Percentiles rank a stretch among this genome's conserved stretches.
Conservation (phyloP, 257 asterid species). For the Cynanchum wilfordii region DNA sequence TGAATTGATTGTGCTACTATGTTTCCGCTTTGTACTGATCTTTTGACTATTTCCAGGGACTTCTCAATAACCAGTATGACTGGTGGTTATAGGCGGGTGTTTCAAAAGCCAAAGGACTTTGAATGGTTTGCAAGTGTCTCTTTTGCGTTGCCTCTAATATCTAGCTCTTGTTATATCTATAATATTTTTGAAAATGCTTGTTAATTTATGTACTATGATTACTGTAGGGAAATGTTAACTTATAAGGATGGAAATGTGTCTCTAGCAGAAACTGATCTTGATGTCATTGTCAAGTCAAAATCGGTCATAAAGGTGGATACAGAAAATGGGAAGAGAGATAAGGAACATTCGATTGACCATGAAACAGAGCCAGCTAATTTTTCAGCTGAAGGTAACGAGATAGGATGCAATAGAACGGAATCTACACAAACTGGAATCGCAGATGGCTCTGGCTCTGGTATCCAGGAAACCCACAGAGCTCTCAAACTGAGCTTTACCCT, state of each 20-base stretch:
- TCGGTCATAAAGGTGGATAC: constrained; percentile 16
- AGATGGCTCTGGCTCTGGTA: constrained; percentile 24
- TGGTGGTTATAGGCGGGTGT: constrained; percentile 85
- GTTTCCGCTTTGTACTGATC: not conserved
- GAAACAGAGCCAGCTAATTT: constrained; percentile 22
- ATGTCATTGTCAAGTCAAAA: constrained; percentile 47
- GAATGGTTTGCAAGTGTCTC: constrained; percentile 54
- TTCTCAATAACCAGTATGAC: constrained; percentile 81
- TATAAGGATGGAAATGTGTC: constrained; percentile 66
- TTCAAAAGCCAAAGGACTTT: constrained; percentile 84
- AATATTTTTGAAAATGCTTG: constrained; percentile 4
- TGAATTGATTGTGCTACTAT: not conserved
- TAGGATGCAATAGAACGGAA: constrained; percentile 13
- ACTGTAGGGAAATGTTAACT: constrained; percentile 64
- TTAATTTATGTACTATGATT: constrained; percentile 12
- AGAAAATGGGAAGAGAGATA: constrained; percentile 24
- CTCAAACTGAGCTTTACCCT: constrained; percentile 85
- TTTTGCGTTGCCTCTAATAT: constrained; percentile 1
- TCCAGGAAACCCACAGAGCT: constrained; percentile 51
- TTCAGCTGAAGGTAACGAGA: constrained; percentile 16
- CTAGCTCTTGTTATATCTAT: constrained; percentile 1
- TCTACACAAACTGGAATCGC: constrained; percentile 29
- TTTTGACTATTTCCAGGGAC: constrained; percentile 44
- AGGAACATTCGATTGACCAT: constrained; percentile 18
- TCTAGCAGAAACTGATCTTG: constrained; percentile 81